Percentiles rank a stretch among this genome's conserved stretches.
Conservation (phyloP, 2,329 filamentous ascomycete species). For the Phialocephala sp. region DNA sequence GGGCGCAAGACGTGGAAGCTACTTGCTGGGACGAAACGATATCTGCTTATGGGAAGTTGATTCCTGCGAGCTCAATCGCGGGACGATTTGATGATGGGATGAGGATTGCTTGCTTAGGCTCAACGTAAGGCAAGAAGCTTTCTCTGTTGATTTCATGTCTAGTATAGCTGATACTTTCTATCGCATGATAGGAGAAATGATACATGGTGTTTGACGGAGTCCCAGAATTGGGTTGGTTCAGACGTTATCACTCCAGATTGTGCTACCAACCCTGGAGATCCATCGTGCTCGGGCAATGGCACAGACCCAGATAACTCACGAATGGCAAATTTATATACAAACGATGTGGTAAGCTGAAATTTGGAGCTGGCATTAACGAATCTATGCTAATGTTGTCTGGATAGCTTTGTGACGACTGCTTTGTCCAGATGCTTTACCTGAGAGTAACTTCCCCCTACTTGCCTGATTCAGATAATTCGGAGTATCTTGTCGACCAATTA, state of each 20-base stretch:
- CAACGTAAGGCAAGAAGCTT: conserved; percentile 8
- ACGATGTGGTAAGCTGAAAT: conserved; percentile 11
- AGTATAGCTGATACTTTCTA: neutral
- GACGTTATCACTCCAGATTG: conserved; percentile 21
- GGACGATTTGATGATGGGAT: conserved; percentile 14
- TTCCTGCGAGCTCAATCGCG: conserved; percentile 21
- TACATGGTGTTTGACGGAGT: conserved; percentile 20
- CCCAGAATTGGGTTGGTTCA: conserved; percentile 18
- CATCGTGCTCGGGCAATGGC: conserved; percentile 8
- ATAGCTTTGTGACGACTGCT: conserved; percentile 37
- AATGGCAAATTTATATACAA: conserved; percentile 28
- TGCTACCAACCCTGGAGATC: conserved; percentile 9
- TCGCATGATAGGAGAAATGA: conserved; percentile 15
- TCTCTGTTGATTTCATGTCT: neutral
- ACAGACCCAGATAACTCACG: conserved; percentile 14
- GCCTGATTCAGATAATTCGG: conserved; percentile 36
- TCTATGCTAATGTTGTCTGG: too few relatives aligned
- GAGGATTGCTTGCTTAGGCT: conserved; percentile 19
- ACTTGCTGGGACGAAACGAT: conserved; percentile 25
- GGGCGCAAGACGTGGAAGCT: conserved; percentile 21
- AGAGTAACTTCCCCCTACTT: conserved; percentile 32
- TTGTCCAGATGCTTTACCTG: conserved; percentile 31
- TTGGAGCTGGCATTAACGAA: too few relatives aligned
- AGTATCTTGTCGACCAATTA: conserved; percentile 33
- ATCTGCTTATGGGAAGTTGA: conserved; percentile 19